A percentile compares a stretch with the other conserved stretches of the same genome.
Conservation (phyloP, 2,329 filamentous ascomycete genomes). For the Daldinia eschscholtzii region DNA sequence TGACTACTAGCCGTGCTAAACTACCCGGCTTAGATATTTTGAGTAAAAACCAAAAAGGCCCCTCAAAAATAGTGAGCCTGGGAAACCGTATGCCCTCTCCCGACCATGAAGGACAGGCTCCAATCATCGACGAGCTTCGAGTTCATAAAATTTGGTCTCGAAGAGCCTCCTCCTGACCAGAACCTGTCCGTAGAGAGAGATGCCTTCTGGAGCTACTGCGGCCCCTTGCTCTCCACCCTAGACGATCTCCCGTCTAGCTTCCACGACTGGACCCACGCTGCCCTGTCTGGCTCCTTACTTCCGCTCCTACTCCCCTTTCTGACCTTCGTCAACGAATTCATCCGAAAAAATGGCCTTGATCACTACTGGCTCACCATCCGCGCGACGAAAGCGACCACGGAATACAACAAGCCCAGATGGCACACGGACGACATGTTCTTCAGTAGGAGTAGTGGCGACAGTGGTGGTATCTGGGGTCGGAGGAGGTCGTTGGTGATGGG, state of each 20-base stretch:
- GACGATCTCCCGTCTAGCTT: constrained; percentile 54
- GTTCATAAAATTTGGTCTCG: constrained; percentile 43
- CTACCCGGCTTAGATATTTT: constrained; percentile 7
- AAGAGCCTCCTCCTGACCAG: constrained; percentile 4
- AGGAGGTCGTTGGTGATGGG: background rate
- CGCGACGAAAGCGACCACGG: constrained; percentile 57
- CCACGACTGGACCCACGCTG: constrained; percentile 55
- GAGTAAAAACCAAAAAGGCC: constrained; percentile 8
- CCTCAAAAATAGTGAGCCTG: background rate
- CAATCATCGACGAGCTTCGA: constrained; percentile 41
- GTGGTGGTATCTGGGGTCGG: constrained; percentile 20
- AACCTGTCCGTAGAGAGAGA: constrained; percentile 47
- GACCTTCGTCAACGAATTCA: constrained; percentile 54
- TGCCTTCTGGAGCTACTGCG: constrained; percentile 61
- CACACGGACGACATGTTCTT: constrained; percentile 65
- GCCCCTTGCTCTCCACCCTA: constrained; percentile 53
- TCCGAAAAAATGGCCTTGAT: constrained; percentile 53
- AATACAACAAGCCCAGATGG: constrained; percentile 62
- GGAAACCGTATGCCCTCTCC: background rate
- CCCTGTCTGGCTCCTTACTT: constrained; percentile 54
- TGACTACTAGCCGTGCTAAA: constrained; percentile 15
- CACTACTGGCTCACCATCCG: constrained; percentile 64
- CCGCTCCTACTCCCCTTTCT: constrained; percentile 57
- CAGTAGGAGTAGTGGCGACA: constrained; percentile 34
- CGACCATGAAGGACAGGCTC: constrained; percentile 34